A percentile compares a stretch with the other conserved stretches of the same genome.
These are phyloP conservation scores for Plantago major DNA, from an alignment of 257 asterid genomes.

Conservation along the genomic window DNA sequence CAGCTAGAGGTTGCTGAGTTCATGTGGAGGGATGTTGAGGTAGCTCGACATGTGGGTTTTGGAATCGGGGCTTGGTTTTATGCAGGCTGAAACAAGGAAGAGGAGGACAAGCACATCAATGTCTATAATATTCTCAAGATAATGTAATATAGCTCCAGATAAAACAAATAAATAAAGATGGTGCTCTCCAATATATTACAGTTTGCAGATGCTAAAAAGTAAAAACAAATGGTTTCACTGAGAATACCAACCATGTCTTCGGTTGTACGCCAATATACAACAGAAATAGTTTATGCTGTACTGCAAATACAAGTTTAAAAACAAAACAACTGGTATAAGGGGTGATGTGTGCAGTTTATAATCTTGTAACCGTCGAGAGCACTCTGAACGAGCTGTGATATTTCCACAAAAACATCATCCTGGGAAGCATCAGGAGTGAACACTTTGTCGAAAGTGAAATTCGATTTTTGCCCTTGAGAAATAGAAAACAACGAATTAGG, in stretches of 20 bases:
- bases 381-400: conserved; percentile 97
- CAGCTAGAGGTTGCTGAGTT: conserved; percentile 92
- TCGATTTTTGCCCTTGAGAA: conserved; percentile 63
- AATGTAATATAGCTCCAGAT: too few species aligned
- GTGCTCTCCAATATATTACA: too few species aligned
- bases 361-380: conserved; percentile 99
- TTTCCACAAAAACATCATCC: conserved; percentile 85
- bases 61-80: too few species aligned
- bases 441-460: conserved; percentile 90
- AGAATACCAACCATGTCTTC: too few species aligned
- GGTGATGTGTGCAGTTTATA: conserved; percentile 2
- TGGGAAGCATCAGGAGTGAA: conserved; percentile 78
- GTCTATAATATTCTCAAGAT: too few species aligned
- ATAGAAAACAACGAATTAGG: conserved; percentile 16
- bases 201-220: too few species aligned
- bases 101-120: neutral
- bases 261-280: too few species aligned
- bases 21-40: conserved; percentile 91
- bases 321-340: neutral
- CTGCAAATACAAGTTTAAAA: neutral
- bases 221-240: too few species aligned
- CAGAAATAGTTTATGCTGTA: too few species aligned
- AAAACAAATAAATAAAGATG: too few species aligned
- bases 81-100: conserved; percentile 45
- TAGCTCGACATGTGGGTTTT: too few species aligned